Evolutionary conservation across 257 asterid genomes (phyloP), one percentile per base, ranked within the genome.

Genomic region (Solanum etuberosum): DNA sequence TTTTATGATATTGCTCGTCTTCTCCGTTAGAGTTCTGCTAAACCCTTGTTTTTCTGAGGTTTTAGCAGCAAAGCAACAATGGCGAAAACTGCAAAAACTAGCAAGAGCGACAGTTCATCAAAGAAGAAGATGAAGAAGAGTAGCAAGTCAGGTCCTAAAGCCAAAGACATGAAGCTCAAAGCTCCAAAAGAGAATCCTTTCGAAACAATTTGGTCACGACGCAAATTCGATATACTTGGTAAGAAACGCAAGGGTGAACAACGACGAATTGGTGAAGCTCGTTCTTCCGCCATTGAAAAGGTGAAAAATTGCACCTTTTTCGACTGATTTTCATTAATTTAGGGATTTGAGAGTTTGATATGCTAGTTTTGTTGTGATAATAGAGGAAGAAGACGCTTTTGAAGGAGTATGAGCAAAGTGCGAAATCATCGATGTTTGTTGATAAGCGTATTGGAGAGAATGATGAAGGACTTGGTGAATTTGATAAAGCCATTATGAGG

Each of bases 391-490:
- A 95, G 89, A 97, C 99, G 2, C 86, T 97, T 88, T 90, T 95
- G 87, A 96, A 93, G 93, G 99, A 97, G 88, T 96, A 96, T 86
- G 94, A 94, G 90, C 95, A 93, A 91, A 96, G 97, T 85, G 87
- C 91, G 4, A 97, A 96, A 88, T 93, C 98, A 32, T 92, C 98
- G 7, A 92, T 90, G 61, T 97, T 97, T 90, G 70, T 93, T 87
- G 99, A 97, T 88, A 94, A 94, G 89, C 91, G 99, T 86, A 97
- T 97, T 83, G 99, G 99, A 74, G 99, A 97, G 93, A 92, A 90
- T 85, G 90, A 92, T 90, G 98, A 93, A 86, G 96, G 74, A 34
- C 97, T 97, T 86, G 98, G 73, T 84, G 99, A 96, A 92, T 97
- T 93, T 89, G 98, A 96, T 88, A 97, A 97, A 91, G 97, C 95